phyloP scores from a whole-genome alignment of 306 rosid genomes.

The Dryas drummondii region DNA sequence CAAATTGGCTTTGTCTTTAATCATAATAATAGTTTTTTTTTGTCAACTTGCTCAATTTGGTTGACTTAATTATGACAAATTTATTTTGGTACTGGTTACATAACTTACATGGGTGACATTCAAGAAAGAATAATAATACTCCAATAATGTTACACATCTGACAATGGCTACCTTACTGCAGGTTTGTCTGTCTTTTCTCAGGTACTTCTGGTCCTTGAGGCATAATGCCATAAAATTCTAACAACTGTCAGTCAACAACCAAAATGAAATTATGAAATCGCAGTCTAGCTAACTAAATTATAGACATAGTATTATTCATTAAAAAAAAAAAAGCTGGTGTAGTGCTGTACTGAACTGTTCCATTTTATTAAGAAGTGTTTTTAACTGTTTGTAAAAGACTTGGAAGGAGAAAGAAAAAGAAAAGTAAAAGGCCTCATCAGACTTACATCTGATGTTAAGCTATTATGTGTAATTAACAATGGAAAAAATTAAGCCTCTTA shows the following conservation, averaged over 20 bases:
- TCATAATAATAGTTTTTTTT: background rate
- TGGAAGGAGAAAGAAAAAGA: background rate
- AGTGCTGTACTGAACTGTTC: slow-evolving; percentile 1
- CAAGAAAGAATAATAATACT: background rate
- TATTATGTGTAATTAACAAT: background rate
- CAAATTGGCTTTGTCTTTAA: background rate
- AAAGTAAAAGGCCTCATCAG: background rate
- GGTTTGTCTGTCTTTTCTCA: slow-evolving; percentile 3
- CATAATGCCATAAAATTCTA: background rate
- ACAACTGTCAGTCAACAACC: slow-evolving; percentile 16
- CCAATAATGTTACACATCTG: slow-evolving; percentile 13
- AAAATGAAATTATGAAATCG: background rate
- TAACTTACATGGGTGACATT: background rate
- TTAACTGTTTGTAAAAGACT: background rate
- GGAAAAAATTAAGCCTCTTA: background rate
- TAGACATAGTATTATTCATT: background rate
- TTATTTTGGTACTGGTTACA: background rate
- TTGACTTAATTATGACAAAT: background rate
- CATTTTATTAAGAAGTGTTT: background rate
- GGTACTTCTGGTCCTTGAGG: slow-evolving; percentile 1
- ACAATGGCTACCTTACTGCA: background rate
- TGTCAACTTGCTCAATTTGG: slow-evolving; percentile 5
- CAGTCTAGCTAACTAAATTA: background rate
- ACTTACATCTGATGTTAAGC: background rate
- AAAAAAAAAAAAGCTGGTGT: background rate